Evolutionary conservation across 768 basidiomycete genomes (phyloP), one percentile per base, ranked within the genome.

Genomic region (Agrocybe pediades): DNA sequence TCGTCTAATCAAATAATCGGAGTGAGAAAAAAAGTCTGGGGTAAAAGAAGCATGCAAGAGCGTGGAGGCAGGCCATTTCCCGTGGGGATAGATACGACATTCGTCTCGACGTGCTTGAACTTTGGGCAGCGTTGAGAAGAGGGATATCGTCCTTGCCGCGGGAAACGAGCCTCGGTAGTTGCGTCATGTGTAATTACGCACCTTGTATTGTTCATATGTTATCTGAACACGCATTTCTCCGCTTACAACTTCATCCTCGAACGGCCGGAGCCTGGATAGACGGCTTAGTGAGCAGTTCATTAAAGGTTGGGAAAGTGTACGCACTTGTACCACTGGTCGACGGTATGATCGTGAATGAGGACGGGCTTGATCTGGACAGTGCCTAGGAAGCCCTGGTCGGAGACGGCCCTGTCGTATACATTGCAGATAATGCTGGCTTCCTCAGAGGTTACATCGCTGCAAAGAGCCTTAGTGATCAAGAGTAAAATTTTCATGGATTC

Each of bases 251-350:
- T 97, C 94, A 64, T 84, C 82, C 65, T 90, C 90, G 58, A 84
- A 83, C 23, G 92, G 84, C 40, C 76, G 77, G 54, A 93, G 84
- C 69, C 91, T 93, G 49, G n/a, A n/a, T 49, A 26, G 48, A 40
- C 57, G 54, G 44, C 49, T 46, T 26, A 23, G 39, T 20, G 41
- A 19, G 48, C 25, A 41, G 29, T 36, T 50, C 57, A 56, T 56
- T 59, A 47, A 55, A 41, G 58, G 41, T 53, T 51, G 40, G 49
- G 58, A 56, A 41, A 47, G 42, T 29, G 40, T 23, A 84, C 92
- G 68, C 67, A 95, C 91, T 91, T 89, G 84, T 89, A 92, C 96
- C 96, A 99, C 66, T 94, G 89, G 74, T 99, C 96, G 51, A 98
- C 87, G 11, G 92, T 91, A 67, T 92, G 92, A 62, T 95, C 94